phyloP scores from a whole-genome alignment of 164 flowering plant genomes.

The Protea cynaroides region DNA sequence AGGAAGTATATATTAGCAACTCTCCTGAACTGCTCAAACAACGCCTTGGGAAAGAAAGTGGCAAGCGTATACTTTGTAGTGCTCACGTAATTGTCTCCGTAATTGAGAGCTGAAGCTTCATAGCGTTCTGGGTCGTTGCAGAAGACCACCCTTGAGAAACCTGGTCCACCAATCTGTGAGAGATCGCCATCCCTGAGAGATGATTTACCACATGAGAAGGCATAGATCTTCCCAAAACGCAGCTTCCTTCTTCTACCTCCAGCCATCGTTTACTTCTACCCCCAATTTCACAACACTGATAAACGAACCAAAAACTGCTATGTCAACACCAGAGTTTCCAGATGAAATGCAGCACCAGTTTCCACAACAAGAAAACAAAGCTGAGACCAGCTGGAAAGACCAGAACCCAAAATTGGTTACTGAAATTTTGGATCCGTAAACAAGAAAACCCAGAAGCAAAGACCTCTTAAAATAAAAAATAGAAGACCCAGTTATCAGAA shows the following conservation, averaged over 20 bases:
- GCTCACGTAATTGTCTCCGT: slow-evolving; percentile 56
- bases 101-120: slow-evolving; percentile 38
- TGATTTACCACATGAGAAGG: slow-evolving; percentile 44
- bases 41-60: slow-evolving; percentile 68
- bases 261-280: slow-evolving; percentile 23
- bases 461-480: not conserved
- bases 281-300: slow-evolving; percentile 5
- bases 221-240: slow-evolving; percentile 51
- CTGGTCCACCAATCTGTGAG: slow-evolving; percentile 67
- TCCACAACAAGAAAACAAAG: slow-evolving; percentile 5
- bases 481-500: too few species aligned
- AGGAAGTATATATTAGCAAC: slow-evolving; percentile 79
- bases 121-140: slow-evolving; percentile 56
- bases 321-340: slow-evolving; percentile 3
- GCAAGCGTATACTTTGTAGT: slow-evolving; percentile 68
- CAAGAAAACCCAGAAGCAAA: not conserved
- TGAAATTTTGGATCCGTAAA: not conserved
- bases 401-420: slow-evolving; percentile 10
- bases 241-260: slow-evolving; percentile 42
- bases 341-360: slow-evolving; percentile 10
- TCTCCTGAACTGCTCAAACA: slow-evolving; percentile 85
- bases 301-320: slow-evolving; percentile 1
- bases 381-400: slow-evolving; percentile 3
- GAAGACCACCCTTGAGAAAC: slow-evolving; percentile 64
- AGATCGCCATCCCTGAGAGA: slow-evolving; percentile 51